A percentile compares a stretch with the other conserved stretches of the same genome.
Evolutionary conservation across 371 early-diverging fungal genomes (phyloP).

Genomic region (Blakeslea trispora): DNA sequence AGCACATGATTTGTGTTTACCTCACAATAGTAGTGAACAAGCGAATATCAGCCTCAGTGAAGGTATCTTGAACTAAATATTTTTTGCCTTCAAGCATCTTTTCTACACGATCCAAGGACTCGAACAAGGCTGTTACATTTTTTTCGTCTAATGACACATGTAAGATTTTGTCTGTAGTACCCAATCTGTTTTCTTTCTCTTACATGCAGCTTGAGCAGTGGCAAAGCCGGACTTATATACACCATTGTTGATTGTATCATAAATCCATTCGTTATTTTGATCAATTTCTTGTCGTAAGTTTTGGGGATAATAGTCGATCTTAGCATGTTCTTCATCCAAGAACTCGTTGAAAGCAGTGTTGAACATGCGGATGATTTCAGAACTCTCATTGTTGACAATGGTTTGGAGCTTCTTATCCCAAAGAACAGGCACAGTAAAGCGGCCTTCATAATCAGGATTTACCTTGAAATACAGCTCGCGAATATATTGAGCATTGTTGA

Average conservation of each 20-base stretch:
- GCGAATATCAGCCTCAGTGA: constrained; percentile 94
- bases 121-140: constrained; percentile 73
- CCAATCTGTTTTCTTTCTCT: constrained; percentile 15
- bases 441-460: constrained; percentile 72
- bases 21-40: constrained; percentile 91
- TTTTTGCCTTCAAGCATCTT: constrained; percentile 67
- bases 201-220: constrained; percentile 81
- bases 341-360: constrained; percentile 84
- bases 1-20: constrained; percentile 25
- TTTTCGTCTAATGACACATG: constrained; percentile 55
- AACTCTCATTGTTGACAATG: constrained; percentile 97
- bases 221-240: constrained; percentile 93
- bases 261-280: constrained; percentile 86
- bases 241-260: constrained; percentile 84
- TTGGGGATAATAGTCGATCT: constrained; percentile 80
- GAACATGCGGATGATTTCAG: constrained; percentile 95
- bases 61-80: constrained; percentile 72
- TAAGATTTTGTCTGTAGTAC: background rate
- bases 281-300: constrained; percentile 77
- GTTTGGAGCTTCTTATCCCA: constrained; percentile 92
- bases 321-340: constrained; percentile 63
- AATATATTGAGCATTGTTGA: constrained; percentile 72
- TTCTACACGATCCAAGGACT: constrained; percentile 86
- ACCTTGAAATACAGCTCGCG: constrained; percentile 91
- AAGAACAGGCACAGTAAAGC: constrained; percentile 88